Evolutionary conservation across 768 basidiomycete genomes (phyloP).

Genomic region (Mrakia blollopis): DNA sequence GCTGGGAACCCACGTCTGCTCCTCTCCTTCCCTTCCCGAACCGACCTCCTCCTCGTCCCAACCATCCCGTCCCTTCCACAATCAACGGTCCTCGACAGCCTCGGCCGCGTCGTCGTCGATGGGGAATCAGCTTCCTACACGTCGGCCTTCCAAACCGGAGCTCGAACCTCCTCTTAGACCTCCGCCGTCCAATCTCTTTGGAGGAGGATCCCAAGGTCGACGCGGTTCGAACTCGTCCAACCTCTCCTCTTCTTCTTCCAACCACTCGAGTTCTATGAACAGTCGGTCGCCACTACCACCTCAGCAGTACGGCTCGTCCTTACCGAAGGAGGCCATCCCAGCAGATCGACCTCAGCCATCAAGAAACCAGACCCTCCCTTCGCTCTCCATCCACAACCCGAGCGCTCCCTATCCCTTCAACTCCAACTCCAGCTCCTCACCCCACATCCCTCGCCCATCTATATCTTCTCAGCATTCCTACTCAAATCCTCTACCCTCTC

Average conservation of each 20-base stretch:
- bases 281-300: background rate
- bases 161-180: background rate
- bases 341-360: background rate
- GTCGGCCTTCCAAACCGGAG: background rate
- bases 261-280: no score
- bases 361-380: background rate
- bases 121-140: background rate
- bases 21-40: background rate
- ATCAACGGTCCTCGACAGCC: background rate
- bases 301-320: background rate
- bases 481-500: constrained; percentile 9
- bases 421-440: background rate
- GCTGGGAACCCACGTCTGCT: constrained; percentile 25
- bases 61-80: no score
- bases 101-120: background rate
- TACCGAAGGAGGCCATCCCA: background rate
- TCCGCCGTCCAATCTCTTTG: background rate
- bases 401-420: background rate
- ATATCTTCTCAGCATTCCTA: background rate
- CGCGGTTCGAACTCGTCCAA: background rate
- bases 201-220: background rate
- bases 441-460: constrained; percentile 1
- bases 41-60: background rate
- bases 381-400: background rate
- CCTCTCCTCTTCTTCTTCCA: background rate